Evolutionary conservation across 495 filamentous ascomycete genomes (phyloP).

Genomic region (Penicillium paxilli): DNA sequence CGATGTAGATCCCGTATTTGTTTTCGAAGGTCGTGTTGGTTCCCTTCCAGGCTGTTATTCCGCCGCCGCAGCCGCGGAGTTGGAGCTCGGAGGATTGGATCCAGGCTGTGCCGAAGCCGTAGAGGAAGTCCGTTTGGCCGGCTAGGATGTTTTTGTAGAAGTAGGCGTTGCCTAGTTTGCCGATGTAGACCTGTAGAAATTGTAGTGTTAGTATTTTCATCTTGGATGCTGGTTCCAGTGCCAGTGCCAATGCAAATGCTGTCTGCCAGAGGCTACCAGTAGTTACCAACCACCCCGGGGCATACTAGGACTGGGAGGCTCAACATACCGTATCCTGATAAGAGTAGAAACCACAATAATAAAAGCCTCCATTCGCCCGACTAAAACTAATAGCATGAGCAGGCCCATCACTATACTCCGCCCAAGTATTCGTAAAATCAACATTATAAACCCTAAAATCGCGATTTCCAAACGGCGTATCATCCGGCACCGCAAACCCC

Average conservation of each 20-base stretch:
- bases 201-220: too few relatives aligned
- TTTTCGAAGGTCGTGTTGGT: constrained; percentile 62
- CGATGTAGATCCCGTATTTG: constrained; percentile 63
- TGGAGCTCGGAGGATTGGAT: constrained; percentile 42
- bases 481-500: constrained; percentile 54
- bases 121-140: constrained; percentile 62
- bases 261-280: too few relatives aligned
- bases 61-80: constrained; percentile 58
- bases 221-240: too few relatives aligned
- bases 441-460: constrained; percentile 62
- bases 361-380: constrained; percentile 60
- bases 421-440: constrained; percentile 58
- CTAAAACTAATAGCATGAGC: constrained; percentile 55
- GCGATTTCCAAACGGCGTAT: constrained; percentile 56
- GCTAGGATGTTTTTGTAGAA: constrained; percentile 54
- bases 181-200: constrained; percentile 55
- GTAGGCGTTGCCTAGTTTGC: constrained; percentile 61
- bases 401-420: constrained; percentile 51
- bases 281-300: too few relatives aligned
- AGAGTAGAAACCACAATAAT: constrained; percentile 56
- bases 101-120: constrained; percentile 55
- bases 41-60: constrained; percentile 67
- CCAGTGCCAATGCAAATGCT: too few relatives aligned
- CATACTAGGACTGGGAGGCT: neutral
- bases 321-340: constrained; percentile 58